Percentiles rank a stretch among this genome's conserved stretches.
These are phyloP conservation scores for Astragalus membranaceus DNA, from an alignment of 306 rosid species.

Conservation along the genomic window DNA sequence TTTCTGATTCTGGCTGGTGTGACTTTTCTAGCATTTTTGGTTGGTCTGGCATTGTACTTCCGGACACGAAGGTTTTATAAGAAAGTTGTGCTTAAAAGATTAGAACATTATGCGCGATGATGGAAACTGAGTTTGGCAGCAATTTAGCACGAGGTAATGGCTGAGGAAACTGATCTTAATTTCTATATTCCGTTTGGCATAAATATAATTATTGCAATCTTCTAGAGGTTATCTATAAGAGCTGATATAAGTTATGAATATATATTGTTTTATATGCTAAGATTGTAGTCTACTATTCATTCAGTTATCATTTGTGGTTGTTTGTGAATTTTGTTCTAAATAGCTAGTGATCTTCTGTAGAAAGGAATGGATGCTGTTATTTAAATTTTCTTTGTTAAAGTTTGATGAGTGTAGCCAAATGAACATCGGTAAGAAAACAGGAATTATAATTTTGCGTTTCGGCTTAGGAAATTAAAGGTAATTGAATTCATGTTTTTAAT, in stretches of 20 bases:
- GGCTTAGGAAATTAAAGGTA: too few relatives aligned
- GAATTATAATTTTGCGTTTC: too few relatives aligned
- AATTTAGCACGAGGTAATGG: constrained; percentile 19
- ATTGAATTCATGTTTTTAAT: too few relatives aligned
- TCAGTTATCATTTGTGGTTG: not conserved
- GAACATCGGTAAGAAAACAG: too few relatives aligned
- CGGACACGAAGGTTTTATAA: constrained; percentile 61
- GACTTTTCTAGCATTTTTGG: constrained; percentile 51
- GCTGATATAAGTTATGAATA: not conserved
- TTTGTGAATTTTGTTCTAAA: too few relatives aligned
- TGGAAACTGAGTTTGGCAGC: not conserved
- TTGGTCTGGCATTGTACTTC: constrained; percentile 48
- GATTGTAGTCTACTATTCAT: not conserved
- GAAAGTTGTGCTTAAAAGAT: constrained; percentile 41
- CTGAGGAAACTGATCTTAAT: constrained; percentile 17
- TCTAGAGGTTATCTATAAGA: not conserved
- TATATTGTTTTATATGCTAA: not conserved
- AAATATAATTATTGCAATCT: not conserved
- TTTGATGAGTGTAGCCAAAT: too few relatives aligned
- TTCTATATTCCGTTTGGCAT: constrained; percentile 5
- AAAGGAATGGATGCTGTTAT: too few relatives aligned
- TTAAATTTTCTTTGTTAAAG: too few relatives aligned
- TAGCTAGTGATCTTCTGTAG: too few relatives aligned
- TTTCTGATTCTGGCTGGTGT: constrained; percentile 66
- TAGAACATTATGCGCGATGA: constrained; percentile 26